Evolutionary conservation across 2,329 filamentous ascomycete species (phyloP).

Genomic region (Septoria linicola): DNA sequence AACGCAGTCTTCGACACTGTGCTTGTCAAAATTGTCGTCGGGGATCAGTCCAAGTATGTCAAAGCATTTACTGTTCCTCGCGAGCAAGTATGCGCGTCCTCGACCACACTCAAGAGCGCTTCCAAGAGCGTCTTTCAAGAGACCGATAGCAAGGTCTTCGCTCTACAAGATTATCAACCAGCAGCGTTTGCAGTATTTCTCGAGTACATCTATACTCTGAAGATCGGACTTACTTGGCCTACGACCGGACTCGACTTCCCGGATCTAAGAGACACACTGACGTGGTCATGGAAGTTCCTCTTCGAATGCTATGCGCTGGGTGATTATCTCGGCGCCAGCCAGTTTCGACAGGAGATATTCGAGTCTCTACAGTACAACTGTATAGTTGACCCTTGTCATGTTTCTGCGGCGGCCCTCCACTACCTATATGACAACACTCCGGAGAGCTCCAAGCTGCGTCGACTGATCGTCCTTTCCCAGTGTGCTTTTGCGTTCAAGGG

Average conservation of each 20-base stretch:
- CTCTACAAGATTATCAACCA: background rate
- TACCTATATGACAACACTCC: background rate
- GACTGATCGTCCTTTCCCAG: background rate
- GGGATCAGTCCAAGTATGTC: too few relatives aligned
- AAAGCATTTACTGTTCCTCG: too few relatives aligned
- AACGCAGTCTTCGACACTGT: too few relatives aligned
- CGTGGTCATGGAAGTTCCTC: background rate
- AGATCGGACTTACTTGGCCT: background rate
- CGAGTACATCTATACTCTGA: background rate
- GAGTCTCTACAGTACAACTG: conserved; percentile 1
- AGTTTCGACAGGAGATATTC: background rate
- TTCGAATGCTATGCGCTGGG: background rate
- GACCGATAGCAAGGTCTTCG: background rate
- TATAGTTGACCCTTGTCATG: background rate
- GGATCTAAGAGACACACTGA: background rate
- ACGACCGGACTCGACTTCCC: background rate
- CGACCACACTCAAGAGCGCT: conserved; percentile 1
- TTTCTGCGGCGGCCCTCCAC: background rate
- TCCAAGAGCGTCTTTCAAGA: conserved; percentile 3
- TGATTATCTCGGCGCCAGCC: conserved; percentile 3
- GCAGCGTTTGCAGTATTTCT: background rate
- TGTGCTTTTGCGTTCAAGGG: background rate
- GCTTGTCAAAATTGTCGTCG: too few relatives aligned
- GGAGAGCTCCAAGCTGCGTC: background rate
- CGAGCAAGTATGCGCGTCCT: too few relatives aligned